Base-by-base conservation (phyloP, 371 early-diverging fungal genomes). In the Enteropsectra breve region DNA sequence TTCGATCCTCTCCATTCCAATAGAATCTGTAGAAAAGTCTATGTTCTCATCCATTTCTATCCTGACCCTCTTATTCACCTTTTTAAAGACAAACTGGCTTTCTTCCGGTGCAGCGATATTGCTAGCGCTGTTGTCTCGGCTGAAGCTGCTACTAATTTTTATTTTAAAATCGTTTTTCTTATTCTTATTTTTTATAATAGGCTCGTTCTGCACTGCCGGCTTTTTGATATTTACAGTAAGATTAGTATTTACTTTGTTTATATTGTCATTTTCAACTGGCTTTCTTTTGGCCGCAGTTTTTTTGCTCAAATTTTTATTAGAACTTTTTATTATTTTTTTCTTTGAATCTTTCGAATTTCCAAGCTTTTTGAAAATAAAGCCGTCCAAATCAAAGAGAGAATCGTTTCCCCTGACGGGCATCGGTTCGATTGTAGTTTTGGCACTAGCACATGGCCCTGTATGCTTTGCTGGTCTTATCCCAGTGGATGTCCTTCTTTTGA, bases 1-100 rank as follows among this genome's bases (percentile, higher is more conserved):
- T 40, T 40, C 18, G 11, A 18, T 11, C 11, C 11, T 40, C 18
- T 40, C 40, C 40, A 40, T 18, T 11, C 11, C 21, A 11, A 57
- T 43, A 11, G 54, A 57, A 29, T 52, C 60, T 11, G 61, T 11
- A 6, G 61, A 57, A 11, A 60, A 28, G 26, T 60, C 61, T 28
- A 60, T n/a, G 58, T 6, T 8, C 6, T 56, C 6, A 28, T 60
- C 29, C 6, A 60, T 5, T 21, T 11, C 18, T 5, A 60, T 6
- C 13, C 48, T 62, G 21, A 53, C 50, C n/a, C 65, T 33, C 30
- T 29, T 68, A n/a, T 50, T 65, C 34, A 66, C 52, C 11, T n/a
- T 52, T 11, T 53, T 60, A 54, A 40, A 57, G 45, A 18, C 6
- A 6, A 57, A 15, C 8, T 18, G 3, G 11, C 37, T n/a, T 46